Conservation (phyloP, 441 rosid genomes). For the Populus hybrid region DNA sequence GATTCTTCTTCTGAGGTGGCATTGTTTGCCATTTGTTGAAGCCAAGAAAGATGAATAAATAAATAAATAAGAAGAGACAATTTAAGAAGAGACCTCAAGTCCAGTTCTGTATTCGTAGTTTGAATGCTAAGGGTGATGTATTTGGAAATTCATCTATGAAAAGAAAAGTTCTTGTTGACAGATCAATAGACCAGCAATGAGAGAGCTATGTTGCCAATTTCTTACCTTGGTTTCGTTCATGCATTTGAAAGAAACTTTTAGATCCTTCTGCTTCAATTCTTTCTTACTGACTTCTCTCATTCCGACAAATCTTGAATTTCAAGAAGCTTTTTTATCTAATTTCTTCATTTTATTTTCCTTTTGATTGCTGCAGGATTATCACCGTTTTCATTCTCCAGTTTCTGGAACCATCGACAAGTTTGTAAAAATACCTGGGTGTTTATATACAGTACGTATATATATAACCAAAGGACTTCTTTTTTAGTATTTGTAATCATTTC, state of each 20-base stretch:
- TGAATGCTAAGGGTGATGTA: background rate
- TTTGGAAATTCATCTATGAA: background rate
- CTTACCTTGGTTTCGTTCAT: background rate
- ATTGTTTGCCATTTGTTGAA: background rate
- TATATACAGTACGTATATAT: slow-evolving; percentile 61
- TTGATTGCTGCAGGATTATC: slow-evolving; percentile 66
- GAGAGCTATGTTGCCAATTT: background rate
- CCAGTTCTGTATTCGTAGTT: background rate
- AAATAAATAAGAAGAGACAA: background rate
- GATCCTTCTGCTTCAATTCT: background rate
- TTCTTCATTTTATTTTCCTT: background rate
- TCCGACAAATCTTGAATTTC: background rate
- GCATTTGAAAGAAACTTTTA: background rate
- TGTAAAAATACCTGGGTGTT: slow-evolving; percentile 64
- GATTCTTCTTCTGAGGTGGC: background rate
- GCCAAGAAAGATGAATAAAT: background rate
- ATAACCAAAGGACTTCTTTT: background rate
- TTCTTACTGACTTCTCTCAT: background rate
- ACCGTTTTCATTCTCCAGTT: slow-evolving; percentile 86
- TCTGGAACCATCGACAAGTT: slow-evolving; percentile 68
- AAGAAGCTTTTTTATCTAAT: background rate
- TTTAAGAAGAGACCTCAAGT: background rate
- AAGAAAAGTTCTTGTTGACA: background rate
- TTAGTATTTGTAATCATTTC: slow-evolving; percentile 1
- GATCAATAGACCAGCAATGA: background rate